Base-by-base conservation (phyloP, 192 early-diverging fungal species). In the Backusella morwellensis region DNA sequence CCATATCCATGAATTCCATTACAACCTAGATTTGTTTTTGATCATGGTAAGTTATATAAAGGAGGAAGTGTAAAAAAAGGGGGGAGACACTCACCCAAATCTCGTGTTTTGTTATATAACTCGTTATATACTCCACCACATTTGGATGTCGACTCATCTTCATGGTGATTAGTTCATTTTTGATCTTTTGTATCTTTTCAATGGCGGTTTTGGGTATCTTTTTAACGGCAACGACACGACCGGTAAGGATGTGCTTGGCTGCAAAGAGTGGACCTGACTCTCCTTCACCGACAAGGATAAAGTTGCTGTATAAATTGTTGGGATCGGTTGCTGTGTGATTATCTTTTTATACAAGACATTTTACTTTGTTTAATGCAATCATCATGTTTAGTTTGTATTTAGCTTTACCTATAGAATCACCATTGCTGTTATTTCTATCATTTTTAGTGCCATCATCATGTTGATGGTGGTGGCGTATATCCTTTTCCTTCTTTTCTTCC, bases 1-100 rank as follows among this genome's bases (percentile, higher is more conserved):
- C 91, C 23, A 97, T 95, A 66, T 99, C 98, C 98, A 99, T 99
- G 80, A 90, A 94, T 82, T 99, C 98, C 95, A 98, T 96, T 23
- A 98, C 93, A 40, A 99, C 82, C 81, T 82, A 47, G 40, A 8
- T 32, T 26, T 50, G 21, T 54, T 32, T 35, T 29, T 54, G 8
- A 54, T 21, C 21, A 47, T 3, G 7, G 7, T 21, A 14, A 68
- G 15, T 68, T 26, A 34, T 40, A 11, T 12, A 40, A 40, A 40
- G 7, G 32, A 29, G 7, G 8, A 32, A 2, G 7, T 15, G 19
- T 17, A 17, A 36, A 36, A 29, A 68, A 35, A 36, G 34, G 12
- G 12, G 32, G 35, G 26, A 19, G 23, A n/a, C 17, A 54, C 32
- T 72, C 66, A 85, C 93, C 98, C 98, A 99, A 75, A 99, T 84